phyloP scores from a whole-genome alignment of 108 stramenopile species.

The Aurantiochytrium sp. region DNA sequence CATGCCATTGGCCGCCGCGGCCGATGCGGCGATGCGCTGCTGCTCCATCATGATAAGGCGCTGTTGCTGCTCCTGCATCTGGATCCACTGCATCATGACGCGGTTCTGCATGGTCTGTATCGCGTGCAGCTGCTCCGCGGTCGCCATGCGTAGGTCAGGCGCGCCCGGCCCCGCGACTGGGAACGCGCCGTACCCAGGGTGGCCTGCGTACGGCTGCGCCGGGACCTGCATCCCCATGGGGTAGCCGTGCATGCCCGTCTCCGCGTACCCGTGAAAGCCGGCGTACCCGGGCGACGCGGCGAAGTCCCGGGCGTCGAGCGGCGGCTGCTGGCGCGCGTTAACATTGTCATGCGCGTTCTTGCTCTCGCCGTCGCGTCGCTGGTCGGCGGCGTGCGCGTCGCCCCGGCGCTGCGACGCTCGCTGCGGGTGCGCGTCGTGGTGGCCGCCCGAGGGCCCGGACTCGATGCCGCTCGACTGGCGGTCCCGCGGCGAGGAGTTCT shows the following conservation, averaged over 20 bases:
- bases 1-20: not conserved
- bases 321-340: too few species aligned
- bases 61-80: constrained; percentile 12
- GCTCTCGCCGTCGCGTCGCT: too few species aligned
- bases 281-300: too few species aligned
- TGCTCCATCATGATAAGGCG: not conserved
- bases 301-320: too few species aligned
- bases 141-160: not conserved
- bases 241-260: too few species aligned
- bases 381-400: not conserved
- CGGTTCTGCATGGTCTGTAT: not conserved
- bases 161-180: not conserved
- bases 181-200: not conserved
- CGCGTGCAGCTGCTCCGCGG: constrained; percentile 2
- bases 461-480: not conserved
- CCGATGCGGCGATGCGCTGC: not conserved
- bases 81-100: constrained; percentile 27
- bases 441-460: not conserved
- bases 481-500: not conserved
- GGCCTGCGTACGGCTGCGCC: not conserved
- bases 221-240: too few species aligned
- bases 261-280: too few species aligned
- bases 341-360: too few species aligned
- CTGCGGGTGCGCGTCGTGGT: not conserved
- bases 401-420: not conserved